Base-by-base conservation (phyloP, 2,329 filamentous ascomycete genomes). In the Sphaerulina populicola region DNA sequence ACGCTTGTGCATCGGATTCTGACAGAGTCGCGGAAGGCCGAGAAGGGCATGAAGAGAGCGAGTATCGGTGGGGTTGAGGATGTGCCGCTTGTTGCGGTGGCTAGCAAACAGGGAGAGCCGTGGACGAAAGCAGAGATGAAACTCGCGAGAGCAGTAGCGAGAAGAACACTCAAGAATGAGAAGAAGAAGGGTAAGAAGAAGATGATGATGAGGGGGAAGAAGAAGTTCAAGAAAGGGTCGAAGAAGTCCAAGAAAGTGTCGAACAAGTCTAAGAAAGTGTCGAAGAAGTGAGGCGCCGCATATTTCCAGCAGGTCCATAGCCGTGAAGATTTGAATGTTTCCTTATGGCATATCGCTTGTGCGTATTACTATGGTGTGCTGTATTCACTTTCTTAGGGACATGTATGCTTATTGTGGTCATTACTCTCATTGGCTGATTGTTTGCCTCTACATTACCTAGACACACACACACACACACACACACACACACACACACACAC, bases 51-150 rank as follows among this genome's bases (percentile, higher is more conserved):
- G 23, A 50, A 39, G 10, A 53, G 7, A 15, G 53, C 37, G 31
- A 45, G 42, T 2, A 50, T 58, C 27, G 54, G 51, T 18, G 54
- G 50, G 5, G 14, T 54, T 1, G 41, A 50, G n/a, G 27, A 45
- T 12, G 51, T 59, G 12, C 55, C 58, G 3, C 37, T 58, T 1
- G 31, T 62, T 2, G 40, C 41, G 6, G 44, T 57, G 1, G 36
- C 45, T 29, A 39, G 46, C 23, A 47, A 36, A 10, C 30, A 21
- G 3, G 12, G 29, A 3, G 53, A 51, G 2, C 29, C 38, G 1
- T 59, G 54, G 29, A 48, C 27, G n/a, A 54, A 54, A 39, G 49
- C 43, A 4, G 57, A 62, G 42, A 48, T 54, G 44, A 44, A 38
- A 21, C 33, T 45, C 36, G 58, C 58, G 15, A 41, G 59, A 11